Conservation (phyloP, 495 filamentous ascomycete genomes). For the Penicillium argentinense region DNA sequence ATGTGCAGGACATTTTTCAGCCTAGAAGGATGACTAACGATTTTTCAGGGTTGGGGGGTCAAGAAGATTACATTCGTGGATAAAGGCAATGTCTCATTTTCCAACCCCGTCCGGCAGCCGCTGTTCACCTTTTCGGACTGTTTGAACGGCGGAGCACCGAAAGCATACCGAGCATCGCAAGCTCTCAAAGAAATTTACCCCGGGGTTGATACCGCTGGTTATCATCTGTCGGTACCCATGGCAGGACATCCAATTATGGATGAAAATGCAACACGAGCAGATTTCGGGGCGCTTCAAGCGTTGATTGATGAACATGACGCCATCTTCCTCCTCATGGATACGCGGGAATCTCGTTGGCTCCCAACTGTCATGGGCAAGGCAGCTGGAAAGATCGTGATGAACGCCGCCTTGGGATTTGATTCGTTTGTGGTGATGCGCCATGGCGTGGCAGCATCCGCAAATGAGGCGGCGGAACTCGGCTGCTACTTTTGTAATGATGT, state of each 20-base stretch:
- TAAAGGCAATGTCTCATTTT: constrained; percentile 90
- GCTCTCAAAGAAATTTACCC: constrained; percentile 86
- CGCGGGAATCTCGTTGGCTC: constrained; percentile 89
- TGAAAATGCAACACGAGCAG: constrained; percentile 59
- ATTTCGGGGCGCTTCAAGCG: constrained; percentile 71
- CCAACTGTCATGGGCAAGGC: constrained; percentile 98
- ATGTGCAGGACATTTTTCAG: constrained; percentile 5
- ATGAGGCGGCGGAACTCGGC: constrained; percentile 60
- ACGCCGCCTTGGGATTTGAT: constrained; percentile 94
- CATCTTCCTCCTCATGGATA: constrained; percentile 95
- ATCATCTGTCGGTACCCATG: constrained; percentile 88
- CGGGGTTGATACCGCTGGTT: constrained; percentile 76
- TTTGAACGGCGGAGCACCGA: constrained; percentile 77
- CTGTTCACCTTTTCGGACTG: constrained; percentile 90
- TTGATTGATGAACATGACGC: constrained; percentile 87
- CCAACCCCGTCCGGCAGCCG: constrained; percentile 95
- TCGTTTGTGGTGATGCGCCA: constrained; percentile 97
- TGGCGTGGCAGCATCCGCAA: constrained; percentile 54
- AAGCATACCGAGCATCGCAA: constrained; percentile 79
- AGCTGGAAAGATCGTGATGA: constrained; percentile 90
- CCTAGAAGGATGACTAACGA: neutral
- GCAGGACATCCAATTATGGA: constrained; percentile 84
- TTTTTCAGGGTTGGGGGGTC: constrained; percentile 81
- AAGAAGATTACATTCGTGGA: constrained; percentile 95
- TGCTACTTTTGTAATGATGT: constrained; percentile 99